phyloP scores from a whole-genome alignment of 345 rosid species.

The Corchorus capsularis region DNA sequence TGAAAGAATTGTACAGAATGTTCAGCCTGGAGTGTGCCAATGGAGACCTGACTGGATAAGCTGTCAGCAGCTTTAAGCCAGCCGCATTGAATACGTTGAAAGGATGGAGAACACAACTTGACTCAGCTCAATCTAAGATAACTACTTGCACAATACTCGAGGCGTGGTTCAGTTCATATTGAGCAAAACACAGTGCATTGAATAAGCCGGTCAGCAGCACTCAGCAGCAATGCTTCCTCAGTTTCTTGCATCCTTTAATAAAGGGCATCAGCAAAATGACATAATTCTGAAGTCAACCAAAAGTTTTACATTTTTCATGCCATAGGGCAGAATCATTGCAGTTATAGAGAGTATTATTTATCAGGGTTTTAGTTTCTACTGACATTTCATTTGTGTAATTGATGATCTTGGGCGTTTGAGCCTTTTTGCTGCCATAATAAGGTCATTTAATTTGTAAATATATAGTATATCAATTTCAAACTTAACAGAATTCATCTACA shows the following conservation, averaged over 20 bases:
- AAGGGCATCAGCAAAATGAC: neutral
- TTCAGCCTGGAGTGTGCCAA: neutral
- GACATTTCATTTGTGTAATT: neutral
- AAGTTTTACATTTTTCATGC: neutral
- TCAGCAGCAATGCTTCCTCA: neutral
- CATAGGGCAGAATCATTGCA: neutral
- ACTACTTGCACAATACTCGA: neutral
- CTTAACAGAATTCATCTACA: neutral
- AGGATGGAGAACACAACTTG: neutral
- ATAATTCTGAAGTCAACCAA: neutral
- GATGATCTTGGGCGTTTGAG: neutral
- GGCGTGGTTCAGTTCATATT: neutral
- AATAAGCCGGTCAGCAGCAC: neutral
- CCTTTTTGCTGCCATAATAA: neutral
- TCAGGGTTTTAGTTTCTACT: neutral
- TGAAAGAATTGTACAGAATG: neutral
- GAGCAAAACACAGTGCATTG: neutral
- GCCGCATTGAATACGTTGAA: neutral
- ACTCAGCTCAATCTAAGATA: neutral
- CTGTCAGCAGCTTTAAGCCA: neutral
- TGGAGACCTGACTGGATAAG: neutral
- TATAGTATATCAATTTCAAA: neutral
- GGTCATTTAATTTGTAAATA: neutral
- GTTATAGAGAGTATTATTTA: neutral
- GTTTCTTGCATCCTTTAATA: neutral